Conservation (phyloP, 2,329 filamentous ascomycete genomes). For the Tolypocladium tropicale region DNA sequence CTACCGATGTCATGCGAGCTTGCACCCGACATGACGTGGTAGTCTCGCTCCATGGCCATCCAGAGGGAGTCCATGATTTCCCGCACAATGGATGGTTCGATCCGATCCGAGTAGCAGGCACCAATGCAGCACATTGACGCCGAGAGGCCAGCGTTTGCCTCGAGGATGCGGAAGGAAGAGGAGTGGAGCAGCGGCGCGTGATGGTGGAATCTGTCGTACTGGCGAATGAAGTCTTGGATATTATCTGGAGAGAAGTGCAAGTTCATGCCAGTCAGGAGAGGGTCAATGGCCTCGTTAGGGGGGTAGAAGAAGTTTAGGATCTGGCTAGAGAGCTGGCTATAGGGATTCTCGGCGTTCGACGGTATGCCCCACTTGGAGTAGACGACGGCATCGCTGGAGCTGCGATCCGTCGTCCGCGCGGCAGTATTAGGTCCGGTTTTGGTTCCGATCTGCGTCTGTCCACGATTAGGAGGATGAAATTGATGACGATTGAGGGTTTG, state of each 20-base stretch:
- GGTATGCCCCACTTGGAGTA: conserved; percentile 40
- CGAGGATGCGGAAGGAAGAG: conserved; percentile 57
- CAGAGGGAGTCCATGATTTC: conserved; percentile 57
- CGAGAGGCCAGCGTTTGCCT: conserved; percentile 56
- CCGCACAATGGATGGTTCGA: conserved; percentile 50
- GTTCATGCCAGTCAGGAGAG: conserved; percentile 45
- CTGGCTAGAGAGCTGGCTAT: conserved; percentile 43
- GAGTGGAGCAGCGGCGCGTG: conserved; percentile 67
- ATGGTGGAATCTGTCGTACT: conserved; percentile 62
- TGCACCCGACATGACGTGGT: conserved; percentile 31
- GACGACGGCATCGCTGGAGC: conserved; percentile 33
- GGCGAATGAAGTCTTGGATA: conserved; percentile 59
- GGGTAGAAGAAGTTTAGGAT: conserved; percentile 47
- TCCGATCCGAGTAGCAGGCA: conserved; percentile 60
- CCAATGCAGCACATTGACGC: conserved; percentile 64
- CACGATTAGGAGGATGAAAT: conserved; percentile 46
- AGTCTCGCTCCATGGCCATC: conserved; percentile 45
- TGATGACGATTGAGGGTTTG: conserved; percentile 52
- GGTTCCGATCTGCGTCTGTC: conserved; percentile 58
- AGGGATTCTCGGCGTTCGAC: conserved; percentile 37
- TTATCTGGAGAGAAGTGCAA: conserved; percentile 57
- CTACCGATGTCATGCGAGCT: conserved; percentile 9
- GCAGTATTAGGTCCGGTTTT: conserved; percentile 54
- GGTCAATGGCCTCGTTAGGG: conserved; percentile 34
- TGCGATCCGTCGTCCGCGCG: conserved; percentile 36